Conservation (phyloP, 176 grass and related monocot species). For the Zoysia pacifica region DNA sequence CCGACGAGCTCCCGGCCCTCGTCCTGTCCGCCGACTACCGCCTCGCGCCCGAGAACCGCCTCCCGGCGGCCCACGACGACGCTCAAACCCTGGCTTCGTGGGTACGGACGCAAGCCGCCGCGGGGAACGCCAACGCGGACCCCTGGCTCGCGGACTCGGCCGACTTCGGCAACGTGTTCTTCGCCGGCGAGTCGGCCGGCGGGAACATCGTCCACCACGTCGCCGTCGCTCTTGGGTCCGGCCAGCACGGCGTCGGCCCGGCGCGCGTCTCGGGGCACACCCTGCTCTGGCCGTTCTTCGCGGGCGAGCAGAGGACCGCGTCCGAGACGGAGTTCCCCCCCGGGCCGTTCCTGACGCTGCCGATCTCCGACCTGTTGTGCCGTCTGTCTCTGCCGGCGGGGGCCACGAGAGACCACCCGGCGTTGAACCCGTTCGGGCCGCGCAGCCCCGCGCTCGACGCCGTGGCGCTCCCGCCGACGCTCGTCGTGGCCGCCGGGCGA, state of each 20-base stretch:
- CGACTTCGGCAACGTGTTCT: conserved; percentile 36
- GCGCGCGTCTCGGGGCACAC: conserved; percentile 42
- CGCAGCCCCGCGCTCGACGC: conserved; percentile 20
- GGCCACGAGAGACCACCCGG: conserved; percentile 46
- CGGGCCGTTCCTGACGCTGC: conserved; percentile 46
- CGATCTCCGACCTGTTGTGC: conserved; percentile 22
- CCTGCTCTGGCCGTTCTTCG: conserved; percentile 56
- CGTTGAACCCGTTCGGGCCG: conserved; percentile 42
- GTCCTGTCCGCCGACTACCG: conserved; percentile 61
- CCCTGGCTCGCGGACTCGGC: conserved; percentile 43
- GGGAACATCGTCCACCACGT: conserved; percentile 42
- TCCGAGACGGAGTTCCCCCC: conserved; percentile 59
- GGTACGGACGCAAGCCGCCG: conserved; percentile 23
- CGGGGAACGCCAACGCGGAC: neutral
- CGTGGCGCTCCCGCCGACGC: conserved; percentile 27
- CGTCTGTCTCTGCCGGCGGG: conserved; percentile 40
- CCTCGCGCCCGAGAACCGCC: conserved; percentile 59
- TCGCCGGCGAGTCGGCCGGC: conserved; percentile 37
- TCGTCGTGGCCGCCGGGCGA: conserved; percentile 32
- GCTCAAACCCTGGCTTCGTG: conserved; percentile 24
- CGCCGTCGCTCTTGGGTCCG: conserved; percentile 9
- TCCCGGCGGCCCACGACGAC: conserved; percentile 61
- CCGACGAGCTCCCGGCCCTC: conserved; percentile 43
- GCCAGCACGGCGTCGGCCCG: conserved; percentile 30
- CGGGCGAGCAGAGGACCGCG: conserved; percentile 41